Evolutionary conservation across 2,329 filamentous ascomycete genomes (phyloP), one percentile per base, ranked within the genome.

Genomic region (Polychaeton citri): DNA sequence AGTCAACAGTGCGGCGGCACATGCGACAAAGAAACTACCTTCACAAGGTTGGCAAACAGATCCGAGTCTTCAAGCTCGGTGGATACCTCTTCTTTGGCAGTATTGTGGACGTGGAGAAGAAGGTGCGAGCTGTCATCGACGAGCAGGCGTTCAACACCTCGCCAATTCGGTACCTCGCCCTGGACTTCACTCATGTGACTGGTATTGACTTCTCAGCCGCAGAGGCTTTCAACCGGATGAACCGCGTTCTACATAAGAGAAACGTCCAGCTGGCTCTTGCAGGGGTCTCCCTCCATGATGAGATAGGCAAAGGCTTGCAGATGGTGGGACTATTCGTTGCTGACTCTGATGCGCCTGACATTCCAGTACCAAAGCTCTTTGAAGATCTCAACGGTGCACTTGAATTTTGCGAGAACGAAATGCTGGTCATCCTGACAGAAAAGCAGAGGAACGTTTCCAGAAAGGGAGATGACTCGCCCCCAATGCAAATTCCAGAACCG

Each of bases 71-170:
- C 51, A 96, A 96, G 58, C 71, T 98, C 12, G 80, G 82, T 0
- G 88, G 90, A 0, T 96, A 88, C 52, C 72, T 98, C n/a, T 98
- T 98, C 66, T 98, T 98, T 48, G 90, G 90, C 12, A 96, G 87
- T 2, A 94, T 98, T 45, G 88, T 95, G 36, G 85, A 84, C 33
- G 88, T 98, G 0, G 90, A 98, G 58, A 81, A 84, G 43, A 81
- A 81, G 44, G 87, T 96, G 42, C 75, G 87, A 16, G 75, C 70
- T 3, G 64, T 96, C 20, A 78, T 96, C 32, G 79, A 87, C 19
- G 85, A 93, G 19, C 78, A 88, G 42, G 72, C 77, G 2, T 96
- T 95, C 53, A 65, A 68, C 18, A 66, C 74, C 44, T 72, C 78
- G 35, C 86, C 88, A 0, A 90, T 96, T 53, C 80, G 84, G 45